A percentile compares a stretch with the other conserved stretches of the same genome.
These are phyloP conservation scores for Arthroderma uncinatum DNA, from an alignment of 2,329 filamentous ascomycete species.

Conservation along the genomic window DNA sequence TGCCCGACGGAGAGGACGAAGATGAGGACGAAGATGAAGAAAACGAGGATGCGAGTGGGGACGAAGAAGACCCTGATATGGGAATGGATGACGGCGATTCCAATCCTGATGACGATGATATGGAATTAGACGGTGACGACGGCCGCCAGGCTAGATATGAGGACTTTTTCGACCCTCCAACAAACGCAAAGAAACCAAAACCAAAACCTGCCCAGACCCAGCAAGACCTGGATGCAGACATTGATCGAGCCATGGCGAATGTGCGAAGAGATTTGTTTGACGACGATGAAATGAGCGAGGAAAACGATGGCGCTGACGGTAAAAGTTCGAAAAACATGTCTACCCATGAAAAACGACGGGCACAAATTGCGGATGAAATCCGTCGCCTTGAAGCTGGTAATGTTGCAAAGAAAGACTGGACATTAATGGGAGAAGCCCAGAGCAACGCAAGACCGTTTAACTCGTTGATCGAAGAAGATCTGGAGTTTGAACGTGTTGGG, in stretches of 20 bases:
- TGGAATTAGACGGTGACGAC: constrained; percentile 29
- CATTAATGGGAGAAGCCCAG: constrained; percentile 73
- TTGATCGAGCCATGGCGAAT: constrained; percentile 73
- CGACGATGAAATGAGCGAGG: constrained; percentile 41
- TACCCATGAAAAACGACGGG: constrained; percentile 74
- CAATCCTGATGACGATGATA: constrained; percentile 43
- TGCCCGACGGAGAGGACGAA: constrained; percentile 36
- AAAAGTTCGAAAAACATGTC: constrained; percentile 43
- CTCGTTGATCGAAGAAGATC: constrained; percentile 83
- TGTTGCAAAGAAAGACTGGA: constrained; percentile 84
- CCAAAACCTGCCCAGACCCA: constrained; percentile 25
- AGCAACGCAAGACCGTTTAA: constrained; percentile 76
- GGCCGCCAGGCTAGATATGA: constrained; percentile 35
- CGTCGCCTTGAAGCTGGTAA: constrained; percentile 80
- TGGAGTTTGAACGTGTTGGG: constrained; percentile 90
- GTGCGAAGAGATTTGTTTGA: constrained; percentile 87
- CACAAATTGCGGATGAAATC: constrained; percentile 80
- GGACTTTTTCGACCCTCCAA: constrained; percentile 84
- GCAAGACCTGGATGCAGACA: constrained; percentile 36
- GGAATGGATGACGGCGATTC: neutral
- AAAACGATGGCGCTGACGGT: constrained; percentile 53
- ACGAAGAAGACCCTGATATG: constrained; percentile 35
- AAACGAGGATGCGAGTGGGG: constrained; percentile 62
- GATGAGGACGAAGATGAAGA: constrained; percentile 44
- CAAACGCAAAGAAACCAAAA: constrained; percentile 45